Conservation (phyloP, 1,284 basidiomycete genomes). For the Ceratorhiza oryzae-sativae region DNA sequence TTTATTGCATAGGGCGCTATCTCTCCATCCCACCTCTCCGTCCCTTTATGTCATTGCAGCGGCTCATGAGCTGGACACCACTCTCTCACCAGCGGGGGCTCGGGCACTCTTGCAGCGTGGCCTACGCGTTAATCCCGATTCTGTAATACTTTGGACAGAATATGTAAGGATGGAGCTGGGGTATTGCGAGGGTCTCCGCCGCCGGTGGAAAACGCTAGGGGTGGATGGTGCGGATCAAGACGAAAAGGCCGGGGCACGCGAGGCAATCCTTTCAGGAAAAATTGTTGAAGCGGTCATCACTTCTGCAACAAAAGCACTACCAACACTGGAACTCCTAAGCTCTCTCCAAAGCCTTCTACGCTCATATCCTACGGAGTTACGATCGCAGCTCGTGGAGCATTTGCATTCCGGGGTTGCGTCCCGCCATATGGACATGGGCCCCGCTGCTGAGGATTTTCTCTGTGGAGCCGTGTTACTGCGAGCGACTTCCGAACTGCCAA, state of each 20-base stretch:
- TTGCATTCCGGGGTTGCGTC: slow-evolving; percentile 58
- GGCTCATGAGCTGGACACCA: slow-evolving; percentile 78
- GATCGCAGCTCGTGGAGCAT: slow-evolving; percentile 60
- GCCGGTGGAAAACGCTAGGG: slow-evolving; percentile 82
- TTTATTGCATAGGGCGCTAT: slow-evolving; percentile 75
- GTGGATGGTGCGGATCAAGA: slow-evolving; percentile 52
- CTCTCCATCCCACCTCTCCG: slow-evolving; percentile 82
- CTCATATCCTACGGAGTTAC: slow-evolving; percentile 64
- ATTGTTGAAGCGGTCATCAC: slow-evolving; percentile 72
- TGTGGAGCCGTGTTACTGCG: slow-evolving; percentile 27
- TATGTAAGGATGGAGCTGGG: slow-evolving; percentile 92
- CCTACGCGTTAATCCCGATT: slow-evolving; percentile 75
- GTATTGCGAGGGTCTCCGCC: slow-evolving; percentile 82
- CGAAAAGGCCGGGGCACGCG: slow-evolving; percentile 59
- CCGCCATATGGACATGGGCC: slow-evolving; percentile 53
- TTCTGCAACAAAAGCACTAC: slow-evolving; percentile 57
- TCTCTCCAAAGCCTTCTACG: slow-evolving; percentile 62
- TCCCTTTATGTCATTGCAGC: slow-evolving; percentile 87
- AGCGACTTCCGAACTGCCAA: slow-evolving; percentile 17
- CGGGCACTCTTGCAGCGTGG: slow-evolving; percentile 87
- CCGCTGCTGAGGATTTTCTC: slow-evolving; percentile 21
- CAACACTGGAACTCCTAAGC: slow-evolving; percentile 65
- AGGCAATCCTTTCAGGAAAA: slow-evolving; percentile 70
- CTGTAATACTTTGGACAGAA: slow-evolving; percentile 80
- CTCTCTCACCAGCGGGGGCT: slow-evolving; percentile 77